phyloP scores from a whole-genome alignment of 139 green algal species.

The Coccomyxa sp. region DNA sequence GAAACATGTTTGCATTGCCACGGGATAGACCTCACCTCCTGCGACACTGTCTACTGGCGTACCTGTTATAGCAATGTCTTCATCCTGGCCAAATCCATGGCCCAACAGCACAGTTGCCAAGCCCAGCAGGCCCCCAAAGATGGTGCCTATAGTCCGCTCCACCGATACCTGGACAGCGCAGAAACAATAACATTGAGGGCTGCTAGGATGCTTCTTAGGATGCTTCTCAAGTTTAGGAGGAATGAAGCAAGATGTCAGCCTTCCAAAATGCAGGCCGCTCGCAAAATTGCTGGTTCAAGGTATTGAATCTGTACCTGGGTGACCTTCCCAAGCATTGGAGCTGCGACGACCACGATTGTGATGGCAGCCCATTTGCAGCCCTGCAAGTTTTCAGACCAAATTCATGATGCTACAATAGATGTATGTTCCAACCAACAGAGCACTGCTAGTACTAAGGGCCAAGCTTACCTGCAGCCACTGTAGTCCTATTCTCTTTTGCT shows the following conservation, averaged over 20 bases:
- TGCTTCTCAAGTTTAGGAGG: not conserved
- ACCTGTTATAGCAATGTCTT: not conserved
- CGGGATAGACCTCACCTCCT: not conserved
- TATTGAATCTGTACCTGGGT: not conserved
- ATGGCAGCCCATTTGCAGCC: constrained; percentile 22
- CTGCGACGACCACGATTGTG: constrained; percentile 10
- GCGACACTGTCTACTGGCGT: not conserved
- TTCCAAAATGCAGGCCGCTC: no score
- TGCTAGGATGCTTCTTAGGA: not conserved
- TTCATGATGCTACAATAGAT: no score
- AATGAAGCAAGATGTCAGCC: not conserved
- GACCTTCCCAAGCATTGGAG: constrained; percentile 16
- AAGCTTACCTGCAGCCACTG: constrained; percentile 9
- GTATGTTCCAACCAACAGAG: no score
- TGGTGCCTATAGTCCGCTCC: constrained; percentile 37
- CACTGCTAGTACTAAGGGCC: no score
- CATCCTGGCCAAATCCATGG: not conserved
- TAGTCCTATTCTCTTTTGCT: not conserved
- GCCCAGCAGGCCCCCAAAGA: constrained; percentile 19
- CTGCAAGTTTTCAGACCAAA: no score
- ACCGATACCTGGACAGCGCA: constrained; percentile 10
- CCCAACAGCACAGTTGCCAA: not conserved
- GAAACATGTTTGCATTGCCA: not conserved
- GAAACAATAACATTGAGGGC: no score
- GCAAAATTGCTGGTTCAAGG: not conserved